Evolutionary conservation across 139 green algal genomes (phyloP).

Genomic region (Closterium sp.): DNA sequence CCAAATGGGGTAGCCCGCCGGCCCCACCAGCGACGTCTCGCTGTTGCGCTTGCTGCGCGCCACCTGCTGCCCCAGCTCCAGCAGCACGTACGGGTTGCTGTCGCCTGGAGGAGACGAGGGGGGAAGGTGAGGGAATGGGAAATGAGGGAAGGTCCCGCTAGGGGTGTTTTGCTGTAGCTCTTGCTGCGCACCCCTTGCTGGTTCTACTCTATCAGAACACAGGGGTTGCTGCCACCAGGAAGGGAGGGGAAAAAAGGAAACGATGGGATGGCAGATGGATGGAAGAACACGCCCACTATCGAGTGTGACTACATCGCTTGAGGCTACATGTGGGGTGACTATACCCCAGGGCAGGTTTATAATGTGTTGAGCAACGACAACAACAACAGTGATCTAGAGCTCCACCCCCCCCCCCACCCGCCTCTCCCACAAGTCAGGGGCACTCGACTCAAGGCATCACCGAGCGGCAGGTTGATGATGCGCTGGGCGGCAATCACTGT

Average conservation of each 20-base stretch:
- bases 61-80: conserved; percentile 80
- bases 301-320: no score
- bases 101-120: not conserved
- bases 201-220: no score
- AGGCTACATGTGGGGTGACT: no score
- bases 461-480: conserved; percentile 85
- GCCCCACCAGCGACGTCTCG: conserved; percentile 29
- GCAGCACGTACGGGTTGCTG: conserved; percentile 74
- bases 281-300: no score
- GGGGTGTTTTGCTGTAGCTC: no score
- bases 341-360: no score
- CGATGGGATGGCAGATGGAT: not conserved
- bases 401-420: not conserved
- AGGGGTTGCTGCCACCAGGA: not conserved
- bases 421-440: not conserved
- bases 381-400: not conserved
- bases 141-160: no score
- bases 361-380: not conserved
- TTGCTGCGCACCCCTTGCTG: no score
- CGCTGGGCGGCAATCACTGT: conserved; percentile 72
- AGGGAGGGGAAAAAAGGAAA: not conserved
- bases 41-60: conserved; percentile 35
- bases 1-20: conserved; percentile 22
- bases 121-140: not conserved
- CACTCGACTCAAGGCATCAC: not conserved